Evolutionary conservation across 2,329 filamentous ascomycete species (phyloP), one percentile per base, ranked within the genome.

Genomic region (Colletotrichum kahawae): DNA sequence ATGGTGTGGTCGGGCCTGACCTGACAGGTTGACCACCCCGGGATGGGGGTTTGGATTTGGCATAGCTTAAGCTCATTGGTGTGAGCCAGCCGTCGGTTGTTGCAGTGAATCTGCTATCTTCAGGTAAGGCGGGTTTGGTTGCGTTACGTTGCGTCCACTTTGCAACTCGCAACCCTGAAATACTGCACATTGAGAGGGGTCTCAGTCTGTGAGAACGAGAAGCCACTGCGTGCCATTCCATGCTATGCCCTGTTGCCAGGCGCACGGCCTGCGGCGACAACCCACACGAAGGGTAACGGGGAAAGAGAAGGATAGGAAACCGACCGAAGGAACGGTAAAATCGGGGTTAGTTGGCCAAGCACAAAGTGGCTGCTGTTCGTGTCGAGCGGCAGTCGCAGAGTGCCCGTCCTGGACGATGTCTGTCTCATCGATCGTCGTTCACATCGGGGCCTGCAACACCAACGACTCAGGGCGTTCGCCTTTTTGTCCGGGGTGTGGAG

Each of bases 131-230:
- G 63, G 57, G 67, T 59, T 57, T 21, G 48, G 72, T 56, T 63
- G 63, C 68, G 72, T 72, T 67, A 63, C 69, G 72, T 72, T 75
- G 69, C 71, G 66, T 65, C 59, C 43, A 34, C 29, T 75, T 57
- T 54, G 68, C 38, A 67, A 71, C 24, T 62, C 51, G 29, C 38
- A 56, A 71, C 70, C 57, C 36, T 59, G 65, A 67, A 29, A 29
- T 59, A 18, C 14, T 57, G 54, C 54, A 21, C 14, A 71, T 18
- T 56, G 67, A 60, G 36, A 24, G 65, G 57, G 56, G 27, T 43
- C 54, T 51, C 36, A 36, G 67, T 60, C 21, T 29, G 43, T 56
- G 27, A 59, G 33, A 29, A 65, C 36, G 33, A 59, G 54, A 51
- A 51, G 43, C 43, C n/a, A 51, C 43, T 13, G n/a, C 43, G 43